Evolutionary conservation across 1,284 basidiomycete genomes (phyloP), one percentile per base, ranked within the genome.

Genomic region (Phellopilus nigrolimitatus): DNA sequence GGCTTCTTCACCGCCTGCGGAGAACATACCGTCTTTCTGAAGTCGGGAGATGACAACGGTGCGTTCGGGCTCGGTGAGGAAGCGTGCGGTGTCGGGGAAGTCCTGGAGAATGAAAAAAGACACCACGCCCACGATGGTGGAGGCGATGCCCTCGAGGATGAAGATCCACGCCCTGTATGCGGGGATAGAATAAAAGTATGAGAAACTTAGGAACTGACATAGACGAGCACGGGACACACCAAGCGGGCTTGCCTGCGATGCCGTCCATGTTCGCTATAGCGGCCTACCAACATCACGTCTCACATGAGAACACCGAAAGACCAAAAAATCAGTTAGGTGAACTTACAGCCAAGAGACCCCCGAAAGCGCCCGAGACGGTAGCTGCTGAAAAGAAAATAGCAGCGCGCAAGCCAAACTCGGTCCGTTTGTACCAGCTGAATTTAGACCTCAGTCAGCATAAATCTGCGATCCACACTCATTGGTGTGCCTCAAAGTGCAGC

Each of bases 11-110:
- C 84, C 85, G 5, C 75, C 82, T 3, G 84, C 85, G 60, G 82
- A 84, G 64, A 80, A 84, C 61, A 83, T 83, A 59, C 79, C 75
- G 62, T 88, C 85, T n/a, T 66, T 64, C 64, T 88, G 82, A 33
- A 89, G 70, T 15, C 85, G 71, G 13, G 79, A 72, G 50, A 89
- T 73, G 40, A 90, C 50, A 15, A 45, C 19, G 17, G 21, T 36
- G 6, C 53, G 39, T 60, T 75, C 72, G 3, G 57, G 49, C n/a
- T 66, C 63, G 15, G 59, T 66, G 12, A 73, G 63, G 62, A 69
- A 70, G 49, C 65, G 66, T 49, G 71, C 70, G 1, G 69, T 69
- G 50, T 66, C 68, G 15, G 71, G 71, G 59, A 69, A 70, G 59
- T 73, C 71, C 53, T 64, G 61, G 38, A 70, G 61, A 53, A 69